Base-by-base conservation (phyloP, 371 early-diverging fungal species). In the Mucor circinelloides region DNA sequence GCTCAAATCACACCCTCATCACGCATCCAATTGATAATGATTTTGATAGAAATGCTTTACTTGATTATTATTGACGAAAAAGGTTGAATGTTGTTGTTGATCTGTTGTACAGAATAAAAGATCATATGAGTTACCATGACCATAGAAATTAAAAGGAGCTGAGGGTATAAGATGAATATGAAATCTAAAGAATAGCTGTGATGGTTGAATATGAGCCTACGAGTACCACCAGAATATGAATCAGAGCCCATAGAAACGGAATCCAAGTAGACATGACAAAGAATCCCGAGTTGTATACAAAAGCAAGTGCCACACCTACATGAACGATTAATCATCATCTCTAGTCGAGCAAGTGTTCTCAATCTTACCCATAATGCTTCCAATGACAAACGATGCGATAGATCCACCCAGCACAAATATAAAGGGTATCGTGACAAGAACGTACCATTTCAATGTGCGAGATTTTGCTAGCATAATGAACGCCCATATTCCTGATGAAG, bases 251-350 rank as follows among this genome's bases (percentile, higher is more conserved):
- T 40, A 90, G 70, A 55, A 88, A 85, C 1, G 90, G 90, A 25
- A 88, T 83, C 90, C 90, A 90, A 12, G 87, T 86, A 3, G 88
- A 85, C 89, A 90, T 88, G 70, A 81, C 81, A 72, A 89, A 90
- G 50, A 81, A 78, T 1, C 90, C 90, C 30, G 89, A 79, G 60
- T 83, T 85, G 64, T 90, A 90, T 1, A 90, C 82, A 61, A 83
- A 76, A 1, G 84, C 83, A 15, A 90, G 75, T 7, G 87, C 88
- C 27, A 85, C 75, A 19, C 89, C 89, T 88, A 67, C 6, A 25
- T 63, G 0, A 12, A 25, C 3, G 30, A 36, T 34, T 5, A 34
- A 28, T 60, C 6, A 44, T 12, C 27, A 7, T 44, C 13, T 19
- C 8, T 1, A 31, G 55, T 21, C 0, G n/a, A 27, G n/a, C 40